Evolutionary conservation across 352 stramenopile species (phyloP), one percentile per base, ranked within the genome.

Genomic region (Phytophthora aleatoria): DNA sequence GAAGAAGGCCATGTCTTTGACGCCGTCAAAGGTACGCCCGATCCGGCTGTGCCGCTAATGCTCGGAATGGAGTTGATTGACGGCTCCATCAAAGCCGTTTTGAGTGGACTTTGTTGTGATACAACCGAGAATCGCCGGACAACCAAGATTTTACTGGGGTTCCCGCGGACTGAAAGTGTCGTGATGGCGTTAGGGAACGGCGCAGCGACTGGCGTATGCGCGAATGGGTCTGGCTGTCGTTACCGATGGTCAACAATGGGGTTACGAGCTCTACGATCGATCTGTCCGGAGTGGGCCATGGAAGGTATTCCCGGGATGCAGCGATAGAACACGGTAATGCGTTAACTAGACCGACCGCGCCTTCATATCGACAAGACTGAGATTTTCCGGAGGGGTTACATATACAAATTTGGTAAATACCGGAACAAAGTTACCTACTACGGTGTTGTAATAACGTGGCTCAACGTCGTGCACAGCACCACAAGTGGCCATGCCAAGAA

Each of bases 401-500:
- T 78, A 61, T 68, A 73, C 51, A 68, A 66, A 36, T 69, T 72
- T 26, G 70, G 61, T 27, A 61, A 61, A 11, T 61, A 67, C 13
- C 60, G 70, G 5, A 60, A 74, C 41, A 71, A 69, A 13, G 53
- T 77, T 42, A 73, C 66, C 11, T 69, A 82, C 60, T 72, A 69
- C 47, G 67, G 64, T 26, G 57, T 77, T 28, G 74, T 67, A 0
- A 71, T 60, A 3, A 61, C 48, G 7, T 67, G 64, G 53, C 44
- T 79, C 11, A 71, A 68, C 24, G 74, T 82, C 13, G 68, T 79
- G 20, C 30, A 71, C 54, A 69, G 59, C 24, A 57, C 66, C 5
- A 50, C 53, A 27, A 72, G 71, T 36, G 70, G 71, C 1, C 67
- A 73, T n/a, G 71, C 74, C 4, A 76, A 78, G 48, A 73, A 71